These are phyloP conservation scores for Penicillium lagena DNA, from an alignment of 495 filamentous ascomycete species.

Conservation along the genomic window DNA sequence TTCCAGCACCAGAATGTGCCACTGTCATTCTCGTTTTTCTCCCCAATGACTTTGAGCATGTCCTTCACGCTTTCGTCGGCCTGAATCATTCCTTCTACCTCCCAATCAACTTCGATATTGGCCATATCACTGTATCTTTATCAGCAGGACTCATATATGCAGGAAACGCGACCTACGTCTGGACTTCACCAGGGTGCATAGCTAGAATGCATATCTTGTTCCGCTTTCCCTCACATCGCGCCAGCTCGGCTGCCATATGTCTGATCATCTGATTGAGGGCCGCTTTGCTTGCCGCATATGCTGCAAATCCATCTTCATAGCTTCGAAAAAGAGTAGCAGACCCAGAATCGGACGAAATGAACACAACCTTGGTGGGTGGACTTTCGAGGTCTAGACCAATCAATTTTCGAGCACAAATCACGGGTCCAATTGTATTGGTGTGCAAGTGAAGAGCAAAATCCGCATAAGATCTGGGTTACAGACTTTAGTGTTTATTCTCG, in stretches of 20 bases:
- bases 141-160: neutral
- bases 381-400: slow-evolving; percentile 25
- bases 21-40: slow-evolving; percentile 38
- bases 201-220: slow-evolving; percentile 43
- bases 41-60: slow-evolving; percentile 45
- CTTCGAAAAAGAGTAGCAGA: slow-evolving; percentile 39
- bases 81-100: slow-evolving; percentile 41
- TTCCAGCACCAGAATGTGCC: slow-evolving; percentile 54
- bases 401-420: slow-evolving; percentile 47
- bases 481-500: too few species aligned
- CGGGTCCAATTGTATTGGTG: slow-evolving; percentile 53
- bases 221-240: slow-evolving; percentile 24
- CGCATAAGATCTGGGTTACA: slow-evolving; percentile 7
- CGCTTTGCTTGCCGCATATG: slow-evolving; percentile 52
- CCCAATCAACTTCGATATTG: slow-evolving; percentile 40
- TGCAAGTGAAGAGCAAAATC: slow-evolving; percentile 46
- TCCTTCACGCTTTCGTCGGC: slow-evolving; percentile 40
- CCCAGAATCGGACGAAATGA: slow-evolving; percentile 49
- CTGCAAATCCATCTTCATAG: slow-evolving; percentile 54
- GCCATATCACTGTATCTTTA: slow-evolving; percentile 34
- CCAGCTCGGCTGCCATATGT: slow-evolving; percentile 50
- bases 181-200: slow-evolving; percentile 52
- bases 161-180: slow-evolving; percentile 29
- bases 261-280: slow-evolving; percentile 50
- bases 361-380: slow-evolving; percentile 39